Base-by-base conservation (phyloP, 257 asterid genomes). In the Fraxinus americana region DNA sequence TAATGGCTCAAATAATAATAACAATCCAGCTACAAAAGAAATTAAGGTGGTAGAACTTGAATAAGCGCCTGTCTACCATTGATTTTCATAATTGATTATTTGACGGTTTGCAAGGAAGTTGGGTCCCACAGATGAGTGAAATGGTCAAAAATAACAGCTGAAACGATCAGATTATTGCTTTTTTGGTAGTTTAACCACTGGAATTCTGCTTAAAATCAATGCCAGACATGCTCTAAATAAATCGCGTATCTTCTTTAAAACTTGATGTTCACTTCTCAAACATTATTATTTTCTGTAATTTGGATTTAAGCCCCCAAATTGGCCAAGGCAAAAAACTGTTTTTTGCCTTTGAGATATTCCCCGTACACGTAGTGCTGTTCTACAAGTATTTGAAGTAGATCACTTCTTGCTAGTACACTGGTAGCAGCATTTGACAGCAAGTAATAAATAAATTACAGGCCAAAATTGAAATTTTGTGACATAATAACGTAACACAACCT, bases 361-460 rank as follows among this genome's bases (percentile, higher is more conserved):
- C 34, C 34, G 34, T 32, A 32, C 34, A 32, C 3, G 34, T 32
- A 2, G 34, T 32, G 34, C 71, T 70, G 79, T 85, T 93, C 94
- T 61, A 91, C 92, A 68, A 92, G 92, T 75, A 91, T 80, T 57
- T 86, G 90, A 79, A 91, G 90, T 68, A 92, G 86, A 82, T 88
- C 88, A 57, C 90, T 89, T 86, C 87, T 90, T 70, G 90, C 92
- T 61, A 96, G 89, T 80, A 88, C 80, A 73, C 86, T 87, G 70
- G 92, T 90, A 81, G 98, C 99, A 78, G 83, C 79, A 78, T 96
- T 86, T 83, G 99, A 96, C 71, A 93, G 96, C 63, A 97, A 76
- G 71, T 34, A 57, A 78, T 63, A 63, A 7, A 80, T 70, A 75
- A 35, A 69, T 78, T 83, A 70, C 50, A 75, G 78, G 72, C 63